phyloP scores from a whole-genome alignment of 139 green algal genomes.

The Penium margaritaceum region DNA sequence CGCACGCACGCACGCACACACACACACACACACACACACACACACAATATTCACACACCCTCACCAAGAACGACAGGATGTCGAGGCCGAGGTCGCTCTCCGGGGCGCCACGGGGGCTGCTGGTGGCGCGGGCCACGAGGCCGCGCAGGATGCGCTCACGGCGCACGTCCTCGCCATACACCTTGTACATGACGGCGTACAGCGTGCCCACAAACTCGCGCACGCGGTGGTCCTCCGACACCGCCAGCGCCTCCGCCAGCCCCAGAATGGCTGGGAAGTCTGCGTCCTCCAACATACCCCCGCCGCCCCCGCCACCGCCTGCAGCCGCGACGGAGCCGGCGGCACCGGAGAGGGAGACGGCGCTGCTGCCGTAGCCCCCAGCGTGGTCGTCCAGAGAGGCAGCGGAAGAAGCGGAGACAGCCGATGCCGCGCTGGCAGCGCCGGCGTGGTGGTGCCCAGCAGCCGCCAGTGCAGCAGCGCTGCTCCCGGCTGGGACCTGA shows the following conservation, averaged over 20 bases:
- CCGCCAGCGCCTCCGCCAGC: conserved; percentile 40
- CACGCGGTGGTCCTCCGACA: conserved; percentile 25
- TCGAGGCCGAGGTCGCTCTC: too few species aligned
- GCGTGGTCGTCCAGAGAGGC: not conserved
- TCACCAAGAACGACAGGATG: conserved; percentile 39
- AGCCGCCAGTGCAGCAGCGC: too few species aligned
- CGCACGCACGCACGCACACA: too few species aligned
- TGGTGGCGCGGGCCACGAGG: conserved; percentile 43
- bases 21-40: not conserved
- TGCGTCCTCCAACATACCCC: conserved; percentile 22
- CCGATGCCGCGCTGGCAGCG: not conserved
- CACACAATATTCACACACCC: not conserved
- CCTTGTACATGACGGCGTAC: conserved; percentile 48
- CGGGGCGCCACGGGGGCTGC: conserved; percentile 22
- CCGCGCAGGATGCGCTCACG: conserved; percentile 51
- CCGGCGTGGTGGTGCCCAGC: not conserved
- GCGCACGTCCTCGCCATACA: conserved; percentile 46
- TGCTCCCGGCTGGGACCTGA: too few species aligned
- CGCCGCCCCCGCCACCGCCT: too few species aligned
- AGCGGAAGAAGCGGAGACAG: not conserved
- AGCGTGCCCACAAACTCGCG: conserved; percentile 43
- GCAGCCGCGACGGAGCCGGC: not conserved
- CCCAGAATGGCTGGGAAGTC: conserved; percentile 37
- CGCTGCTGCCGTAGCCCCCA: too few species aligned
- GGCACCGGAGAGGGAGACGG: too few species aligned